Evolutionary conservation across 805 yeast species (phyloP).

Genomic region (Wickerhamomyces strasburgensis): DNA sequence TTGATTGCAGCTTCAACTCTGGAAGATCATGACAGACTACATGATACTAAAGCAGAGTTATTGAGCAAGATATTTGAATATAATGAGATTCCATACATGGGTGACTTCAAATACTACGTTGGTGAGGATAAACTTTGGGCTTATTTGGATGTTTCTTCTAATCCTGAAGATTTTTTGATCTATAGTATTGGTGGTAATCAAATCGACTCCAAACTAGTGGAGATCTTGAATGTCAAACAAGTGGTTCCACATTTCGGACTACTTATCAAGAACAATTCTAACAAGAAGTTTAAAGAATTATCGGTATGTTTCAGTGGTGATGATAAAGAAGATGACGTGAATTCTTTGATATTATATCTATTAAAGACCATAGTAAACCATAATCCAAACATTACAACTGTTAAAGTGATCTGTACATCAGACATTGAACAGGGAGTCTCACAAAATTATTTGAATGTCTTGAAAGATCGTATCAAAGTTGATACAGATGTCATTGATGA

Average conservation of each 20-base stretch:
- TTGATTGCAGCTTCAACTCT: slow-evolving; percentile 57
- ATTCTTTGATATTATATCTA: slow-evolving; percentile 4
- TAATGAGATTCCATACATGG: slow-evolving; percentile 55
- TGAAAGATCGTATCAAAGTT: slow-evolving; percentile 1
- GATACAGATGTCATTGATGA: slow-evolving; percentile 1
- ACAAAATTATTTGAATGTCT: slow-evolving; percentile 1
- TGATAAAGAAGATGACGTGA: not conserved
- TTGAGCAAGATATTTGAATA: slow-evolving; percentile 31
- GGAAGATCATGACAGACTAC: slow-evolving; percentile 25
- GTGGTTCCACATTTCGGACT: slow-evolving; percentile 7
- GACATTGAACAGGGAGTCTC: not conserved
- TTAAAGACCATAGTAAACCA: slow-evolving; percentile 2
- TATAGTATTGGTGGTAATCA: slow-evolving; percentile 12
- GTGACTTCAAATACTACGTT: slow-evolving; percentile 65
- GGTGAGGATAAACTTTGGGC: slow-evolving; percentile 61
- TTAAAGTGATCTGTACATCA: slow-evolving; percentile 1
- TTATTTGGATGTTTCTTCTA: slow-evolving; percentile 74
- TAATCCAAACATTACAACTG: slow-evolving; percentile 2
- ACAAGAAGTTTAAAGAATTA: slow-evolving; percentile 2
- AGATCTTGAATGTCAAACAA: not conserved
- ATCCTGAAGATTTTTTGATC: slow-evolving; percentile 18
- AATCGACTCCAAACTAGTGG: slow-evolving; percentile 6
- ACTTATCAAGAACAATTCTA: slow-evolving; percentile 5
- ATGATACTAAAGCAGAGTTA: slow-evolving; percentile 25
- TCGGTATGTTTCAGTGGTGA: slow-evolving; percentile 5